A percentile compares a stretch with the other conserved stretches of the same genome.
Conservation (phyloP, 768 basidiomycete species). For the Coprinopsis cinerea region DNA sequence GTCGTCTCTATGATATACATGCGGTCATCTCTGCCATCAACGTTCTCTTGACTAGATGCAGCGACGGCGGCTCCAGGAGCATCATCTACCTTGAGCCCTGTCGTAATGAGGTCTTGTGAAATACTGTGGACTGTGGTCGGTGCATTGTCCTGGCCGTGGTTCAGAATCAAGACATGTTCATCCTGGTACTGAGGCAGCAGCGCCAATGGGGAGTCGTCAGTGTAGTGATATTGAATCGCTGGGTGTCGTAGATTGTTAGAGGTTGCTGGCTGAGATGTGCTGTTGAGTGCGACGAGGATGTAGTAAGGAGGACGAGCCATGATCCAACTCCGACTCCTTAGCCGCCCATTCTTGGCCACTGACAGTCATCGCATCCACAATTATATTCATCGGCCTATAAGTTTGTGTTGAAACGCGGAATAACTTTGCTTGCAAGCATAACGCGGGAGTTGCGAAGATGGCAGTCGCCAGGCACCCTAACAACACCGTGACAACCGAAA, state of each 20-base stretch:
- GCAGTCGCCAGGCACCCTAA: not conserved
- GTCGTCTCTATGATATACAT: constrained; percentile 77
- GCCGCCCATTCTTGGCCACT: too few species aligned
- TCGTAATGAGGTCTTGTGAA: constrained; percentile 40
- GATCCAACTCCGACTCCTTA: too few species aligned
- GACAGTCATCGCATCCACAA: too few species aligned
- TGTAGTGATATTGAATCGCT: constrained; percentile 74
- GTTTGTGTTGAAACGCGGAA: too few species aligned
- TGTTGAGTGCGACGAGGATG: constrained; percentile 51
- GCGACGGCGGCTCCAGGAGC: constrained; percentile 68
- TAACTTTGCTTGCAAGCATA: not conserved
- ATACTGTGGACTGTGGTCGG: constrained; percentile 47
- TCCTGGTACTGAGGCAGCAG: constrained; percentile 53
- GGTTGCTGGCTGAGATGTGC: constrained; percentile 27
- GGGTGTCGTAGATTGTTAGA: constrained; percentile 59
- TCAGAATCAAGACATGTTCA: constrained; percentile 71
- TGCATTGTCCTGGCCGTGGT: constrained; percentile 48
- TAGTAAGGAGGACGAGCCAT: constrained; percentile 51
- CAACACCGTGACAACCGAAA: too few species aligned
- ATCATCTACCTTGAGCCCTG: constrained; percentile 60
- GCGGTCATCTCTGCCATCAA: constrained; percentile 46
- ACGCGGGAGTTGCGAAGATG: too few species aligned
- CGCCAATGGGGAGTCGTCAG: constrained; percentile 67
- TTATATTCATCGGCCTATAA: too few species aligned
- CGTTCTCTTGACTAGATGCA: constrained; percentile 30